Evolutionary conservation across 306 rosid species (phyloP), one percentile per base, ranked within the genome.

Genomic region (Comarum palustre): DNA sequence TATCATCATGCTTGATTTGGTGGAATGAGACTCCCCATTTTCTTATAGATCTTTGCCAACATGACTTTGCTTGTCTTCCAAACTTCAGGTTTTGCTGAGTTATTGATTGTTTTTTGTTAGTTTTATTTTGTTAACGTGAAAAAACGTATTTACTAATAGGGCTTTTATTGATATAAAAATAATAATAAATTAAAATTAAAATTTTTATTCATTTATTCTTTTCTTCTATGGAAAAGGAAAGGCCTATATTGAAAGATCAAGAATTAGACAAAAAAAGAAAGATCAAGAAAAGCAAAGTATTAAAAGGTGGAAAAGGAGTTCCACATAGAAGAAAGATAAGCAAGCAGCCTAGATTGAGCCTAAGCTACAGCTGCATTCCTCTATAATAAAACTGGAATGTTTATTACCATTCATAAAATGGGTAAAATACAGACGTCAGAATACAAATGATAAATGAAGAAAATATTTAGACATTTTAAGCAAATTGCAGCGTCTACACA

Each of bases 401-500:
- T 24, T n/a, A 48, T 6, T 48, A 69, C 19, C n/a, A 8, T 12
- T 24, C 8, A 45, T 43, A 11, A 19, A 34, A 8, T 43, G 38
- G 45, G 31, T 3, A 67, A 67, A 47, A 29, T 10, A 36, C 31
- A 43, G 6, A 8, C 1, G 14, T 46, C 43, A 47, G 34, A 69
- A 32, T 32, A 34, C 20, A 2, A 19, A n/a, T 12, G 13, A 12
- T 2, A 31, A 19, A 68, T 0, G 12, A 10, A 6, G 7, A 50
- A 50, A 50, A 0, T 2, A 50, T 34, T 52, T 22, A 36, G 22
- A 54, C 50, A 6, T 51, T 0, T 20, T 20, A n/a, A 50, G 8
- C 29, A 50, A 69, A 69, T 54, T 50, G 7, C 14, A 52, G 29
- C 2, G 59, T 52, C 27, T 25, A 25, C 19, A 58, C 78, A 94